Conservation (phyloP, 148 eudicot genomes). For the Cornus suecica region DNA sequence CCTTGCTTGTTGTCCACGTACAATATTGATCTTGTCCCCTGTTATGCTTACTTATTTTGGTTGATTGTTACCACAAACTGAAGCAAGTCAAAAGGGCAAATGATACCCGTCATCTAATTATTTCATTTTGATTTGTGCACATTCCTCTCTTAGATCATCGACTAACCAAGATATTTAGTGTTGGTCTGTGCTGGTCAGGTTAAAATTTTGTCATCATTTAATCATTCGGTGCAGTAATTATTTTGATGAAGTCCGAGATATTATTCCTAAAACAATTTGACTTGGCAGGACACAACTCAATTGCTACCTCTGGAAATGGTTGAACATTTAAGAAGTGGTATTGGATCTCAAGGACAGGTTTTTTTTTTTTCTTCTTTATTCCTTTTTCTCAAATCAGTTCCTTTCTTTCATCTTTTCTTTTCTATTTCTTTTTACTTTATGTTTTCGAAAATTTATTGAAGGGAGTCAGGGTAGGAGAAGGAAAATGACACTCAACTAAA, state of each 20-base stretch:
- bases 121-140: too few relatives aligned
- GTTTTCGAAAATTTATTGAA: too few relatives aligned
- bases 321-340: constrained; percentile 66
- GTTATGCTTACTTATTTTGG: too few relatives aligned
- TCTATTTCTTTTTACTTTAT: not conserved
- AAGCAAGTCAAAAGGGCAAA: too few relatives aligned
- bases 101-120: too few relatives aligned
- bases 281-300: constrained; percentile 59
- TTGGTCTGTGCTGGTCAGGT: constrained; percentile 2
- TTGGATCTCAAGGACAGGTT: constrained; percentile 90
- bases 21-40: too few relatives aligned
- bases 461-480: not conserved
- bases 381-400: not conserved
- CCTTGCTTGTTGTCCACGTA: too few relatives aligned
- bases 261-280: constrained; percentile 10
- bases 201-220: not conserved
- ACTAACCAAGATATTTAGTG: not conserved
- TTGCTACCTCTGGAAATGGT: constrained; percentile 71
- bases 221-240: not conserved
- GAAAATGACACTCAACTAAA: not conserved
- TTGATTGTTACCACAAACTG: too few relatives aligned
- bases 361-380: constrained; percentile 1
- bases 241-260: not conserved
- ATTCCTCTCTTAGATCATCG: not conserved
- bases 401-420: not conserved